These are phyloP conservation scores for Populus hybrid DNA, from an alignment of 441 rosid species.

Conservation along the genomic window DNA sequence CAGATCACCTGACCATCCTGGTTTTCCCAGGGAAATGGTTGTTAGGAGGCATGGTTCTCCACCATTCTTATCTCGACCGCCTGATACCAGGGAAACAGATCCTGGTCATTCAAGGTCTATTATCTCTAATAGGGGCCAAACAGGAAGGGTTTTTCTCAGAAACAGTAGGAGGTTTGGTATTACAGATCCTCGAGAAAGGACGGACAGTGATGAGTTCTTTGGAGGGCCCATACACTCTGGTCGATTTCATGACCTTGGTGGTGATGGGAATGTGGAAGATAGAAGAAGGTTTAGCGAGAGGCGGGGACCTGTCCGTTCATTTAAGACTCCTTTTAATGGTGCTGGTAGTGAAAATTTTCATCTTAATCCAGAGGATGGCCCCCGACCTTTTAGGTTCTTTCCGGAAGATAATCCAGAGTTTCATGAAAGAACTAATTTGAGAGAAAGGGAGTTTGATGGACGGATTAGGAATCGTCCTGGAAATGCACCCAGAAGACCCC, in stretches of 20 bases:
- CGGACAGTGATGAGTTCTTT: slow-evolving; percentile 48
- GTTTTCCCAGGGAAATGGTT: slow-evolving; percentile 51
- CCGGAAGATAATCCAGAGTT: slow-evolving; percentile 40
- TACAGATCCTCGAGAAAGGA: slow-evolving; percentile 59
- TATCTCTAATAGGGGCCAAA: slow-evolving; percentile 55
- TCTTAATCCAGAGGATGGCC: slow-evolving; percentile 46
- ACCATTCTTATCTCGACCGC: slow-evolving; percentile 47
- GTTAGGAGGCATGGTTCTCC: slow-evolving; percentile 69
- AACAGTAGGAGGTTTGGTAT: slow-evolving; percentile 49
- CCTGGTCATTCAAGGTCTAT: slow-evolving; percentile 49
- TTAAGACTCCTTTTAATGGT: slow-evolving; percentile 46
- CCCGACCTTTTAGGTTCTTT: slow-evolving; percentile 50
- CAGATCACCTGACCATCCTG: slow-evolving; percentile 65
- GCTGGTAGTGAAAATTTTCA: slow-evolving; percentile 43
- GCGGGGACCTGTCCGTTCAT: slow-evolving; percentile 57
- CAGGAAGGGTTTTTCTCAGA: slow-evolving; percentile 51
- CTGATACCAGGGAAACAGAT: slow-evolving; percentile 63
- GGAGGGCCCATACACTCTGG: slow-evolving; percentile 55
- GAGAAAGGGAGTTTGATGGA: slow-evolving; percentile 61
- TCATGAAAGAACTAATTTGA: slow-evolving; percentile 47
- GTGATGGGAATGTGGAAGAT: slow-evolving; percentile 56
- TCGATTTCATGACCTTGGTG: slow-evolving; percentile 56
- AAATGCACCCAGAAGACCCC: slow-evolving; percentile 52
- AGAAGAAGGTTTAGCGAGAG: slow-evolving; percentile 69
- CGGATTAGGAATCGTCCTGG: slow-evolving; percentile 51